Conservation (phyloP, 2,329 filamentous ascomycete genomes). For the Talaromyces pinophilus region DNA sequence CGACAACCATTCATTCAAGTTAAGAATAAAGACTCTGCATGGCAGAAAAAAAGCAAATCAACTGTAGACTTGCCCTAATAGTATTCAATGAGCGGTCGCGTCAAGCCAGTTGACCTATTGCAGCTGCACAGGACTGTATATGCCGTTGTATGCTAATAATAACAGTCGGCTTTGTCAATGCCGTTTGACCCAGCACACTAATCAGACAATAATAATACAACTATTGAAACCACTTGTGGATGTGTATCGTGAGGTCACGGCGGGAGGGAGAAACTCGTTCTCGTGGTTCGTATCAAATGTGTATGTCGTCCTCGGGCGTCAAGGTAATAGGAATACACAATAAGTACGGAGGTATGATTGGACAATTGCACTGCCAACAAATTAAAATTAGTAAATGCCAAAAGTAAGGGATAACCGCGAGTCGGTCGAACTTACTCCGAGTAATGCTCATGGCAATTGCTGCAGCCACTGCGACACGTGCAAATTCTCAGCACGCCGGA, state of each 20-base stretch:
- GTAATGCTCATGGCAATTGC: slow-evolving; percentile 66
- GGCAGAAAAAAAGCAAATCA: slow-evolving; percentile 17
- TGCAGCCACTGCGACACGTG: slow-evolving; percentile 74
- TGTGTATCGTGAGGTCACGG: slow-evolving; percentile 12
- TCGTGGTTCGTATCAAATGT: slow-evolving; percentile 5
- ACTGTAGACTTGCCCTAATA: slow-evolving; percentile 18
- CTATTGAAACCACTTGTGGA: background rate
- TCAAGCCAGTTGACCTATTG: background rate
- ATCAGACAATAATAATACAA: background rate
- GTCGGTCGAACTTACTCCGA: background rate
- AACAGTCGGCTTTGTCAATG: slow-evolving; percentile 1
- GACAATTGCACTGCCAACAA: background rate
- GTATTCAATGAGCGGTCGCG: background rate
- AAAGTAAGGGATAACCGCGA: slow-evolving; percentile 3
- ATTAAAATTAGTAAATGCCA: slow-evolving; percentile 1
- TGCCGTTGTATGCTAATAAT: background rate
- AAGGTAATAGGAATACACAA: background rate
- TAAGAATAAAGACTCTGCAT: slow-evolving; percentile 22
- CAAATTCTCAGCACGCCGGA: slow-evolving; percentile 63
- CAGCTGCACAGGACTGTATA: background rate
- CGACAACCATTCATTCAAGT: background rate
- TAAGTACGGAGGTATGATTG: background rate
- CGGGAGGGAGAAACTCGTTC: slow-evolving; percentile 3
- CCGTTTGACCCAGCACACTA: slow-evolving; percentile 1
- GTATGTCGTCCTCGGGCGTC: background rate